A percentile compares a stretch with the other conserved stretches of the same genome.
Conservation (phyloP, 78 protist genomes). For the Tieghemostelium lacteum region DNA sequence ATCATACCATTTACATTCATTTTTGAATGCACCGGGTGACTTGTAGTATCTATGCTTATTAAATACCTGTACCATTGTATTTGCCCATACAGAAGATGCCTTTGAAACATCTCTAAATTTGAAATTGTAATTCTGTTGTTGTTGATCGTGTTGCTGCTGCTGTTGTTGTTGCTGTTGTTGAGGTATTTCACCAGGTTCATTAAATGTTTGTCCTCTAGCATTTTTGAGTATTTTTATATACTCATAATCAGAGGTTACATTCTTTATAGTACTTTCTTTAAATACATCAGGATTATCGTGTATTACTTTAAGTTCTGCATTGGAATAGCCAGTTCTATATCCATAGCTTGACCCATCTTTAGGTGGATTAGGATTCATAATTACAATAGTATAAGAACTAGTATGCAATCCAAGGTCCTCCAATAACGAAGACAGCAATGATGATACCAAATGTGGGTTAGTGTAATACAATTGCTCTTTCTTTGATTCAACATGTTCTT, state of each 20-base stretch:
- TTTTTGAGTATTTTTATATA: not conserved
- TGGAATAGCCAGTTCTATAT: slow-evolving; percentile 60
- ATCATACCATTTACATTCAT: not conserved
- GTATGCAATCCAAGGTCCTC: not conserved
- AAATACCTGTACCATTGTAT: slow-evolving; percentile 18
- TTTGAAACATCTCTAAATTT: slow-evolving; percentile 31
- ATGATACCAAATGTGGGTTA: slow-evolving; percentile 34
- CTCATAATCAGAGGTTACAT: slow-evolving; percentile 1
- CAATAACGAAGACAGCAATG: slow-evolving; percentile 38
- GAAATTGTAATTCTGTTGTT: no score
- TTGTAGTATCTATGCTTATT: not conserved
- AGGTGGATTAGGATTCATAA: slow-evolving; percentile 66
- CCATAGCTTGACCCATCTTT: slow-evolving; percentile 39
- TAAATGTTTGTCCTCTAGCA: not conserved
- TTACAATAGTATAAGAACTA: slow-evolving; percentile 32
- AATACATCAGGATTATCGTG: slow-evolving; percentile 5
- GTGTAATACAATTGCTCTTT: slow-evolving; percentile 21
- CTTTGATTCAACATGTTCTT: not conserved
- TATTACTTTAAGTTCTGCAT: slow-evolving; percentile 23
- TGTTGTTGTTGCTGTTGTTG: not conserved
- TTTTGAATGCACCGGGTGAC: not conserved
- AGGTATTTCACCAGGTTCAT: not conserved
- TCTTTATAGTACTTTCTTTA: not conserved
- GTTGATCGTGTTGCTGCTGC: no score
- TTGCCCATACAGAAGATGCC: slow-evolving; percentile 43